Conservation (phyloP, 1,284 basidiomycete species). For the Rhodotorula mucilaginosa region DNA sequence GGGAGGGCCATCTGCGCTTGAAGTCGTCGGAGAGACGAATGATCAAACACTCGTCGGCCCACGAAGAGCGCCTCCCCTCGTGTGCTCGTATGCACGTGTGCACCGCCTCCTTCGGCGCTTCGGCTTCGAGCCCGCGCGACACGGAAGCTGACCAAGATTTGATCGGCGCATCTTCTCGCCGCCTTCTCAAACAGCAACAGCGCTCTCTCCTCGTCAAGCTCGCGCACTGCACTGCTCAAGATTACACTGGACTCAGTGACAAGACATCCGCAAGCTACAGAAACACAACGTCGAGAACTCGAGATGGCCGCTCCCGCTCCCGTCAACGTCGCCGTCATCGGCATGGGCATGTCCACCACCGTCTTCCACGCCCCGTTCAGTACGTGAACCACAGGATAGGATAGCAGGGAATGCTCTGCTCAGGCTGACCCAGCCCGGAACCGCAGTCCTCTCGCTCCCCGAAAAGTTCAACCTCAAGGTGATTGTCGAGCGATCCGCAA, state of each 20-base stretch:
- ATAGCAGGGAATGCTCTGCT: too few relatives aligned
- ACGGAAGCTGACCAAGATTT: too few relatives aligned
- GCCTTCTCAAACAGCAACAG: background rate
- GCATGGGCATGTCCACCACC: constrained; percentile 39
- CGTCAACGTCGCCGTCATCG: constrained; percentile 39
- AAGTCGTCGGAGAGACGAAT: too few relatives aligned
- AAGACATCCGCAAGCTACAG: too few relatives aligned
- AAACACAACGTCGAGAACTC: too few relatives aligned
- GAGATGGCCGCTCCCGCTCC: constrained; percentile 1
- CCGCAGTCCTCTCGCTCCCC: constrained; percentile 62
- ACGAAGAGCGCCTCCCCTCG: background rate
- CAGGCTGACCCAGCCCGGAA: background rate
- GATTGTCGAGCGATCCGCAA: constrained; percentile 53
- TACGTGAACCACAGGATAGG: background rate
- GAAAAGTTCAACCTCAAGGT: constrained; percentile 68
- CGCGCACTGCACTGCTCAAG: background rate
- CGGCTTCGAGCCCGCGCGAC: too few relatives aligned
- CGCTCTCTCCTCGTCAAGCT: background rate
- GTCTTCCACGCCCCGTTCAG: constrained; percentile 68
- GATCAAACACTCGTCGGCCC: background rate
- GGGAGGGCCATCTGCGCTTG: background rate
- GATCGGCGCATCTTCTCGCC: too few relatives aligned
- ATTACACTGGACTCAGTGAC: too few relatives aligned
- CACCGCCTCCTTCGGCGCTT: background rate
- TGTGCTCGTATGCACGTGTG: background rate